Conservation (phyloP, 306 rosid genomes). For the Cajanus cajan region DNA sequence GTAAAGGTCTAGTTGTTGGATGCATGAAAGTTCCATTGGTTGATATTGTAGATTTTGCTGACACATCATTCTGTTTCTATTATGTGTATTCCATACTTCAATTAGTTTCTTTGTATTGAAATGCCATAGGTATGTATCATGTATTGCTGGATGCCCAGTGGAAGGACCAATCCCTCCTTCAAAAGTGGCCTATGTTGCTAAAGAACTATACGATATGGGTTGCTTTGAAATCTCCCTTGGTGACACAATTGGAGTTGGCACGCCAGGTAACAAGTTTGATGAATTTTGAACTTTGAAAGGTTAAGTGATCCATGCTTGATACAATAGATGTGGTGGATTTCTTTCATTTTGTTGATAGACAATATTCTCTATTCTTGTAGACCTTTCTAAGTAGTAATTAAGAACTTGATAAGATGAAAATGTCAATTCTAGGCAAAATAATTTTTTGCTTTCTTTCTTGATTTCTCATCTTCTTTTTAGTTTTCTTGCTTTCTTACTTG, state of each 20-base stretch:
- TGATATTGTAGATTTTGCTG: constrained; percentile 5
- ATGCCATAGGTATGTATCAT: constrained; percentile 77
- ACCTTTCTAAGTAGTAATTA: background rate
- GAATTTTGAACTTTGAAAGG: background rate
- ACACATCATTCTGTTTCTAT: background rate
- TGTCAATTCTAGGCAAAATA: background rate
- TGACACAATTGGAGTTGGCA: constrained; percentile 92
- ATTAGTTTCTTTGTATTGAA: constrained; percentile 19
- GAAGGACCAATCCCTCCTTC: constrained; percentile 89
- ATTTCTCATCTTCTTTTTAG: too few relatives aligned
- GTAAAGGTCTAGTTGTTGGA: constrained; percentile 5
- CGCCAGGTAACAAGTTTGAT: constrained; percentile 64
- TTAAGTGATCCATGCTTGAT: background rate
- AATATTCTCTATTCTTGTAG: background rate
- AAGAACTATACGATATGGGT: constrained; percentile 86
- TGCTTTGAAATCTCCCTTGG: constrained; percentile 97
- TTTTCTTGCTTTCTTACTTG: too few relatives aligned
- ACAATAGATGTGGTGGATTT: background rate
- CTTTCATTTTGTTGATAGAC: background rate
- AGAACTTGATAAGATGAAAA: background rate
- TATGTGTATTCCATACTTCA: background rate
- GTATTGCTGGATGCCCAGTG: constrained; percentile 87
- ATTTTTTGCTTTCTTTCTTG: too few relatives aligned
- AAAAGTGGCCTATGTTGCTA: constrained; percentile 87
- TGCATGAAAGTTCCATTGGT: constrained; percentile 10